These are phyloP conservation scores for Urtica urens DNA, from an alignment of 306 rosid genomes.

Conservation along the genomic window DNA sequence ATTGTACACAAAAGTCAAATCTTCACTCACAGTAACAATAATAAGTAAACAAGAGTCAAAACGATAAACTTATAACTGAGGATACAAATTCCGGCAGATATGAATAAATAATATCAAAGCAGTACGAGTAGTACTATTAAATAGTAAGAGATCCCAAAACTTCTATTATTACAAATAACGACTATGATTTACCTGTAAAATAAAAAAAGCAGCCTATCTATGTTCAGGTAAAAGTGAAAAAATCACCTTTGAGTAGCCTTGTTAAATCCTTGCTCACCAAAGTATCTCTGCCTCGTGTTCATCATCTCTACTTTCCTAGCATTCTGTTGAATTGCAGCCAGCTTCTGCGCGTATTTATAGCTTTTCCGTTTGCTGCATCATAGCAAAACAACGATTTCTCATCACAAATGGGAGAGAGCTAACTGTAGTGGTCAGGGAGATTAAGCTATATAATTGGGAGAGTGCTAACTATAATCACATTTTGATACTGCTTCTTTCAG, in stretches of 20 bases:
- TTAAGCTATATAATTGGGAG: too few relatives aligned
- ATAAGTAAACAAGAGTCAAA: too few relatives aligned
- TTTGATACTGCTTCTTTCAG: too few relatives aligned
- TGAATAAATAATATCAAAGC: background rate
- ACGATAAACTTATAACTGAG: too few relatives aligned
- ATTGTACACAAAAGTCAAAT: too few relatives aligned
- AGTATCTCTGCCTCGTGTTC: constrained; percentile 28
- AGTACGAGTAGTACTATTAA: background rate
- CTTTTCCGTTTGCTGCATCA: constrained; percentile 46
- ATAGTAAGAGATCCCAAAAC: background rate
- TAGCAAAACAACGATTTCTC: background rate
- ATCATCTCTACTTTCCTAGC: constrained; percentile 55
- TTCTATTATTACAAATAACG: background rate
- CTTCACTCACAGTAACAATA: too few relatives aligned
- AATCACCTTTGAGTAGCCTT: constrained; percentile 43
- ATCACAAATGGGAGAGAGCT: background rate
- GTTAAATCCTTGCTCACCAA: constrained; percentile 32
- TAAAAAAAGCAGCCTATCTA: constrained; percentile 7
- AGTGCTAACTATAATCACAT: too few relatives aligned
- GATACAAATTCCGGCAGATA: background rate
- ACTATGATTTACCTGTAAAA: constrained; percentile 1
- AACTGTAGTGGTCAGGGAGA: too few relatives aligned
- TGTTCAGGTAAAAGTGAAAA: constrained; percentile 21
- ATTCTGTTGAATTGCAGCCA: constrained; percentile 53
- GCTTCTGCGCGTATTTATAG: constrained; percentile 45